Conservation (phyloP, 208 protist genomes). For the Trypanosomatidae sp. region DNA sequence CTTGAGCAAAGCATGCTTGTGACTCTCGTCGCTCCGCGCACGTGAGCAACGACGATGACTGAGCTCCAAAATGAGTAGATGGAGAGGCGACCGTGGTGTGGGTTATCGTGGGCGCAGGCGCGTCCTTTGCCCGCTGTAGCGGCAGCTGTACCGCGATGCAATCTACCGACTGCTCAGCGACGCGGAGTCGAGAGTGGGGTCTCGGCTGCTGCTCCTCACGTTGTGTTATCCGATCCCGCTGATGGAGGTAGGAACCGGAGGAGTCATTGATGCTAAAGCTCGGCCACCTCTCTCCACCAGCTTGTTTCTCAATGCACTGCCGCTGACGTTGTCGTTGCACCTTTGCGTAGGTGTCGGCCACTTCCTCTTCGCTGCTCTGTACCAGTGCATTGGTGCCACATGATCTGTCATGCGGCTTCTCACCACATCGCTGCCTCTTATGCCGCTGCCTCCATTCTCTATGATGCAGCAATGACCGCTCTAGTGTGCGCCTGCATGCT, state of each 20-base stretch:
- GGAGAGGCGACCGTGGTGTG: background rate
- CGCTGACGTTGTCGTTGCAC: constrained; percentile 4
- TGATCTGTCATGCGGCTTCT: background rate
- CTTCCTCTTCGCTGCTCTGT: constrained; percentile 3
- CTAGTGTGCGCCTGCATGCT: background rate
- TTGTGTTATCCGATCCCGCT: background rate
- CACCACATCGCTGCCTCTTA: background rate
- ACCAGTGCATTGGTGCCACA: background rate
- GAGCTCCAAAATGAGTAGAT: background rate
- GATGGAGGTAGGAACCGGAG: background rate
- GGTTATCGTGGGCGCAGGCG: background rate
- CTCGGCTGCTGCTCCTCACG: constrained; percentile 1
- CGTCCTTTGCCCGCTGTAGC: constrained; percentile 2
- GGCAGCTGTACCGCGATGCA: constrained; percentile 27
- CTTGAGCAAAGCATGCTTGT: background rate
- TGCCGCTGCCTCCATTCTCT: background rate
- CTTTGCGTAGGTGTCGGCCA: constrained; percentile 13
- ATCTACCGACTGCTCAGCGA: constrained; percentile 15
- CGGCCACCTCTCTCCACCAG: background rate
- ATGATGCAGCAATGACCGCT: background rate
- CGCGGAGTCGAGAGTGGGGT: background rate
- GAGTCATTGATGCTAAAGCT: background rate
- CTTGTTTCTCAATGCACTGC: background rate
- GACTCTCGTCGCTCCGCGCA: background rate
- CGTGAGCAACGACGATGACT: background rate